Conservation (phyloP, 768 basidiomycete species). For the Asterophora lycoperdoides region DNA sequence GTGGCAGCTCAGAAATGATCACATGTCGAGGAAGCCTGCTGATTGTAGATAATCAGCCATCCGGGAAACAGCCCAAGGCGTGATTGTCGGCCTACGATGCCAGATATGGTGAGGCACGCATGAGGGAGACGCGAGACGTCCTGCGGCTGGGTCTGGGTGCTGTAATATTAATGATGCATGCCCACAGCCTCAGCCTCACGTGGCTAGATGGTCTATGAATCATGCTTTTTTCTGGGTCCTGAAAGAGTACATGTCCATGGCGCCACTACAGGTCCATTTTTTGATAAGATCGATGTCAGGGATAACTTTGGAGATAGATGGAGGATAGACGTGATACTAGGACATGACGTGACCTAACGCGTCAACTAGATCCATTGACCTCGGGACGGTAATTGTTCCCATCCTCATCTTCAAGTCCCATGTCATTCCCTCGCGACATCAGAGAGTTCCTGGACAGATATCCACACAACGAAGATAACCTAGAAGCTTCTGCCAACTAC, state of each 20-base stretch:
- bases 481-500: slow-evolving; percentile 41
- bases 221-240: not conserved
- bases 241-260: too few species aligned
- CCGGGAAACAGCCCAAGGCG: not conserved
- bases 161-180: too few species aligned
- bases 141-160: too few species aligned
- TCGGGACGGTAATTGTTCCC: not conserved
- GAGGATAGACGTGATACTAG: not conserved
- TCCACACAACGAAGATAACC: slow-evolving; percentile 39
- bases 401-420: slow-evolving; percentile 10
- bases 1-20: slow-evolving; percentile 1
- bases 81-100: not conserved
- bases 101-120: not conserved
- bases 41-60: not conserved
- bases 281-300: not conserved
- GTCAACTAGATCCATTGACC: not conserved
- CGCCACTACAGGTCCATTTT: too few species aligned
- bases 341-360: not conserved
- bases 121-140: not conserved
- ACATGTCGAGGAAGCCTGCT: not conserved
- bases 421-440: slow-evolving; percentile 52
- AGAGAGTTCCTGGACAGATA: slow-evolving; percentile 56
- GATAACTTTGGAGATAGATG: too few species aligned
- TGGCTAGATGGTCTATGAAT: not conserved
- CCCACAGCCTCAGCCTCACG: not conserved